A percentile compares a stretch with the other conserved stretches of the same genome.
Evolutionary conservation across 139 green algal species (phyloP).

Genomic region (Pleodorina starrii): DNA sequence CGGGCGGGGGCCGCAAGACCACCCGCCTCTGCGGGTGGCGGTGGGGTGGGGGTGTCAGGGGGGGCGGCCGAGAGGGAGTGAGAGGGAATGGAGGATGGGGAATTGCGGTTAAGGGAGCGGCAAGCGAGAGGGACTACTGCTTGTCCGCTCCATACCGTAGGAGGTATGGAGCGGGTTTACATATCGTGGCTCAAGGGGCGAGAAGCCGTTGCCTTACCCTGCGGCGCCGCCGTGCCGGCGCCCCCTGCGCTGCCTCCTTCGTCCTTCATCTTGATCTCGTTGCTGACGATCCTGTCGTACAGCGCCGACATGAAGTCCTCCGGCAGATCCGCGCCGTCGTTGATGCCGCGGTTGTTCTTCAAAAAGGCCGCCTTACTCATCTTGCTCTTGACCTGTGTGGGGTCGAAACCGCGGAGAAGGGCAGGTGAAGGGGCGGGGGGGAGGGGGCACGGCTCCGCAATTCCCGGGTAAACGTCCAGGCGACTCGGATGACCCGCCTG

Average conservation of each 20-base stretch:
- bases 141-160: no score
- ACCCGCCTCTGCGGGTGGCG: constrained; percentile 5
- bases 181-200: no score
- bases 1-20: constrained; percentile 38
- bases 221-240: constrained; percentile 36
- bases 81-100: background rate
- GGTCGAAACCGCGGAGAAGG: no score
- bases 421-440: no score
- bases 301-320: constrained; percentile 90
- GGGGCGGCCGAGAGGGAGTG: background rate
- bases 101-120: no score
- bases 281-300: constrained; percentile 95
- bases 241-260: constrained; percentile 47
- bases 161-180: no score
- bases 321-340: constrained; percentile 93
- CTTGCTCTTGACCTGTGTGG: constrained; percentile 79
- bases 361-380: constrained; percentile 89
- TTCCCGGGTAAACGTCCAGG: no score
- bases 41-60: background rate
- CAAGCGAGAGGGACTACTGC: no score
- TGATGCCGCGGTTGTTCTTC: constrained; percentile 98
- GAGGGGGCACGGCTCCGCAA: no score
- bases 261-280: constrained; percentile 98
- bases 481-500: no score
- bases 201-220: constrained; percentile 33